Evolutionary conservation across 768 basidiomycete species (phyloP), one percentile per base, ranked within the genome.

Genomic region (Kwoniella dendrophila): DNA sequence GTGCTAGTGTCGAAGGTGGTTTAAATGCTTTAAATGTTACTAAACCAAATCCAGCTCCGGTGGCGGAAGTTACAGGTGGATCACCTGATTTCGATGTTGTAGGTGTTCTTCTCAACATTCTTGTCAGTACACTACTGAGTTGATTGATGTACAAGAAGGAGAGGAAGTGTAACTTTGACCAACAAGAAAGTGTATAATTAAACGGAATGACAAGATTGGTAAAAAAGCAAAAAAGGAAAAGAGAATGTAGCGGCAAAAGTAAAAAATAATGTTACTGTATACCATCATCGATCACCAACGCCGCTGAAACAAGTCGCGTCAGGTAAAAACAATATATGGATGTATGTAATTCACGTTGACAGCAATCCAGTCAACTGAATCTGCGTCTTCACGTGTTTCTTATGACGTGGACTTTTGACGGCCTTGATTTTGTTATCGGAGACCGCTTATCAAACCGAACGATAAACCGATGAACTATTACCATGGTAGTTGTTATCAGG

Each of bases 21-120:
- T 78, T 77, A 74, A 81, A 81, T 11, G 77, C 74, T 63, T 79
- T 79, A 56, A 65, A 61, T 3, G 67, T 50, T 0, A 72, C 62
- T n/a, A 75, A 48, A 11, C 78, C 79, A 59, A 80, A 81, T 0
- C 79, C 79, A 10, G 71, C 79, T 4, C 78, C 76, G 0, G 72
- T 73, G 8, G 70, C 70, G 16, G 71, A 71, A 10, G 74, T 71
- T 16, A 67, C 59, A 24, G 62, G 56, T n/a, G 61, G 71, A 29
- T 78, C 77, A 11, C 70, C 73, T 22, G 56, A 41, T 29, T 60
- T 67, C 34, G 60, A 56, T 14, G 51, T 57, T 18, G 63, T 41
- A 1, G 75, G 75, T 27, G 59, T 36, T 50, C 74, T 56, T 32
- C 72, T 50, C 1, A 78, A 67, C 76, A 78, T 78, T 24, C 11